A percentile compares a stretch with the other conserved stretches of the same genome.
Conservation (phyloP, 2,329 filamentous ascomycete species). For the Lasiodiplodia hormozganensis region DNA sequence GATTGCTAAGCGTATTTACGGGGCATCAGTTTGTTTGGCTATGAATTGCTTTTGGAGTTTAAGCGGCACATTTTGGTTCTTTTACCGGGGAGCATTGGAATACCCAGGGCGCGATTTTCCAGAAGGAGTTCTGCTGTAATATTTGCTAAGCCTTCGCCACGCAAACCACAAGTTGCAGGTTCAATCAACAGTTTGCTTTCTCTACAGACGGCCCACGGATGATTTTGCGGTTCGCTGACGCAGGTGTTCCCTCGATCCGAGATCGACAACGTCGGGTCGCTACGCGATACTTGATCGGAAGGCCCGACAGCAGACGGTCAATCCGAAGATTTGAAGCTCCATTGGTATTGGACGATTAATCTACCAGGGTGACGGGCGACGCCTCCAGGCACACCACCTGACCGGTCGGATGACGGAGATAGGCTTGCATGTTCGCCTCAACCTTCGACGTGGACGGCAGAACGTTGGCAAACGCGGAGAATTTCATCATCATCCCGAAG, state of each 20-base stretch:
- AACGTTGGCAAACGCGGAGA: background rate
- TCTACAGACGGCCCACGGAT: background rate
- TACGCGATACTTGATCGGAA: constrained; percentile 12
- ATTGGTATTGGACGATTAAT: background rate
- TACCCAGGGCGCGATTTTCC: constrained; percentile 11
- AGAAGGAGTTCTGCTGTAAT: background rate
- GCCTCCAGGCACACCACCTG: background rate
- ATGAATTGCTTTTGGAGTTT: background rate
- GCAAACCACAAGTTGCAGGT: background rate
- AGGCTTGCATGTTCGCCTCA: background rate
- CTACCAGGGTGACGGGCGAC: background rate
- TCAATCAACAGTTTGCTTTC: background rate
- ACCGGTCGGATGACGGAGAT: constrained; percentile 1
- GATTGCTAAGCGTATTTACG: constrained; percentile 1
- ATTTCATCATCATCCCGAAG: background rate
- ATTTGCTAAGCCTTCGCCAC: background rate
- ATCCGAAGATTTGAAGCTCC: background rate
- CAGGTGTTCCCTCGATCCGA: background rate
- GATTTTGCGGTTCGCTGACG: background rate
- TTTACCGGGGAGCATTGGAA: constrained; percentile 7
- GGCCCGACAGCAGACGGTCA: constrained; percentile 9
- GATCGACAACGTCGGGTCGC: background rate
- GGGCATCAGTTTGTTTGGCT: background rate
- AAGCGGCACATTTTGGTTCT: background rate
- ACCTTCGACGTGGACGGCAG: constrained; percentile 5